These are phyloP conservation scores for Drechslerella coelobrocha DNA, from an alignment of 2,329 filamentous ascomycete genomes.

Conservation along the genomic window DNA sequence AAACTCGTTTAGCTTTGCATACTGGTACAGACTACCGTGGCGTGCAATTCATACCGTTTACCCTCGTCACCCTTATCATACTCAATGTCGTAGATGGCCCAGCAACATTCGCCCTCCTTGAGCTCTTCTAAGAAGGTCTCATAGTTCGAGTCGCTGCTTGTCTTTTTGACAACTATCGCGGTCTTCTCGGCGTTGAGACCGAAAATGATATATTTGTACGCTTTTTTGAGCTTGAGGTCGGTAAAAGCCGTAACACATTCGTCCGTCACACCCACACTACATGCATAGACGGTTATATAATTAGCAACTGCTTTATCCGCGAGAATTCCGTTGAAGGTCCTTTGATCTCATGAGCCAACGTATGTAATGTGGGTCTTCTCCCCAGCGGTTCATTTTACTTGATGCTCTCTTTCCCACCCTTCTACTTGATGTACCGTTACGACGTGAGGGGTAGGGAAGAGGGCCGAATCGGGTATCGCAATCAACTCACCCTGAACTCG, in stretches of 20 bases:
- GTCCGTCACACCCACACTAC: slow-evolving; percentile 58
- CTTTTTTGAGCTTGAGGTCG: slow-evolving; percentile 81
- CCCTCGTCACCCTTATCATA: slow-evolving; percentile 78
- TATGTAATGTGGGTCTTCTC: no score
- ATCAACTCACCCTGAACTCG: slow-evolving; percentile 44
- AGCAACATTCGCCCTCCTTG: slow-evolving; percentile 78
- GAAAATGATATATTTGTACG: slow-evolving; percentile 83
- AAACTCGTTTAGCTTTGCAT: neutral
- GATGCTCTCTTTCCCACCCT: neutral
- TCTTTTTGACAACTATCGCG: slow-evolving; percentile 76
- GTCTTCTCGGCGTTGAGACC: slow-evolving; percentile 84
- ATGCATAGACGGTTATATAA: neutral
- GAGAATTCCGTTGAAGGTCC: neutral
- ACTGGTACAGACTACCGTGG: slow-evolving; percentile 52
- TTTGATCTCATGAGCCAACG: no score
- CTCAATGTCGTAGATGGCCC: slow-evolving; percentile 84
- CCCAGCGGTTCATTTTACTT: neutral
- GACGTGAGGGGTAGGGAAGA: slow-evolving; percentile 3
- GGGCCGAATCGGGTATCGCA: neutral
- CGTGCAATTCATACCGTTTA: slow-evolving; percentile 70
- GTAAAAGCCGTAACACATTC: slow-evolving; percentile 67
- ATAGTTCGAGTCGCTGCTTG: slow-evolving; percentile 69
- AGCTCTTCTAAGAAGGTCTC: slow-evolving; percentile 77
- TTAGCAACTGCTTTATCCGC: neutral
- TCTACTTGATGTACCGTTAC: neutral